phyloP scores from a whole-genome alignment of 345 rosid species.

The Turritis glabra region DNA sequence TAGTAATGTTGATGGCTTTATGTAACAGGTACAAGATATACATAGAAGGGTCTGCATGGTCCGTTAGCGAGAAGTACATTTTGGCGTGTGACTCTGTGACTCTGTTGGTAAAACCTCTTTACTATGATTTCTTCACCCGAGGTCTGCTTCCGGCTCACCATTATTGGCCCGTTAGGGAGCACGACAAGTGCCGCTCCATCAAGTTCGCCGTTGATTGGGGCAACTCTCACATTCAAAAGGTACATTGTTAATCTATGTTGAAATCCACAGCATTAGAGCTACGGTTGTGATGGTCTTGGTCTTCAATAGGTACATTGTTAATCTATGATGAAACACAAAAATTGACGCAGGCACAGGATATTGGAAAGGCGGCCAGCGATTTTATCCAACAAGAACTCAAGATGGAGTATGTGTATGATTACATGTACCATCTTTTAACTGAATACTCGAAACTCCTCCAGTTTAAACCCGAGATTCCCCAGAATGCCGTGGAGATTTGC shows the following conservation, averaged over 20 bases:
- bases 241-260: conserved; percentile 24
- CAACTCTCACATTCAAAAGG: conserved; percentile 61
- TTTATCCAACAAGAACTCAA: conserved; percentile 57
- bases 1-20: background rate
- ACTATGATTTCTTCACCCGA: conserved; percentile 71
- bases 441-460: conserved; percentile 64
- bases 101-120: conserved; percentile 59
- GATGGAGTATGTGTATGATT: conserved; percentile 71
- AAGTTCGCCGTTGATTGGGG: conserved; percentile 84
- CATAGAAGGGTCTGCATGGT: conserved; percentile 86
- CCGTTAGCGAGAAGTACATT: conserved; percentile 84
- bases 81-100: conserved; percentile 79
- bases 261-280: background rate
- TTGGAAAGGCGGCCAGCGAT: conserved; percentile 60
- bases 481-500: conserved; percentile 50
- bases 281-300: background rate
- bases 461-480: conserved; percentile 56
- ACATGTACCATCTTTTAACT: conserved; percentile 75
- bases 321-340: background rate
- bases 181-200: conserved; percentile 71
- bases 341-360: conserved; percentile 52
- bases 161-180: conserved; percentile 68
- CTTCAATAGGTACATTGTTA: background rate
- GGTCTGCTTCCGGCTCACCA: conserved; percentile 64
- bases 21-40: conserved; percentile 72